phyloP scores from a whole-genome alignment of 257 asterid species.

The Ilex aquifolium region DNA sequence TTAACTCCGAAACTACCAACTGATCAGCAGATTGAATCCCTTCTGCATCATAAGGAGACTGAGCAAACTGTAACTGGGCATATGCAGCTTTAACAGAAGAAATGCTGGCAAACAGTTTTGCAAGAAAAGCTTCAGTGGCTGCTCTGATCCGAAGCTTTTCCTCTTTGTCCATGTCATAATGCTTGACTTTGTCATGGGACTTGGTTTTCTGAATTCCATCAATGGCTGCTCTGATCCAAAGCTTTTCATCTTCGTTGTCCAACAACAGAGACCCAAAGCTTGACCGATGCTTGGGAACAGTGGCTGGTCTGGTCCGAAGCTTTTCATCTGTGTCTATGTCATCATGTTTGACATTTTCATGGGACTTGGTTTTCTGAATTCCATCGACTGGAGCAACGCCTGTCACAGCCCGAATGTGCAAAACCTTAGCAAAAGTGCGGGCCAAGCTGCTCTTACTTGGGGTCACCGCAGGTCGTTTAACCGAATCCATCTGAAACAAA shows the following conservation, averaged over 20 bases:
- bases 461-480: conserved; percentile 35
- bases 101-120: conserved; percentile 63
- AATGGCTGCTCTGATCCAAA: too few relatives aligned
- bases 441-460: conserved; percentile 49
- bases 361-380: conserved; percentile 19
- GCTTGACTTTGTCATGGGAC: conserved; percentile 21
- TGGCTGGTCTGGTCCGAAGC: conserved; percentile 18
- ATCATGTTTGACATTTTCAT: conserved; percentile 23
- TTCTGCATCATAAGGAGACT: conserved; percentile 78
- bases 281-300: conserved; percentile 2
- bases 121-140: conserved; percentile 52
- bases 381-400: conserved; percentile 33
- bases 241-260: too few relatives aligned
- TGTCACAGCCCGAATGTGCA: conserved; percentile 37
- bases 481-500: conserved; percentile 64
- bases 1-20: conserved; percentile 52
- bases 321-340: conserved; percentile 20
- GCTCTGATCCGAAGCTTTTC: conserved; percentile 23
- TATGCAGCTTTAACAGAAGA: conserved; percentile 76
- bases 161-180: conserved; percentile 17
- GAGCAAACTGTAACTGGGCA: conserved; percentile 65
- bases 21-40: conserved; percentile 75
- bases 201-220: conserved; percentile 21
- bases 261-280: too few relatives aligned
- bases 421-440: conserved; percentile 64